Conservation (phyloP, 257 asterid genomes). For the Forsythia suspensa region DNA sequence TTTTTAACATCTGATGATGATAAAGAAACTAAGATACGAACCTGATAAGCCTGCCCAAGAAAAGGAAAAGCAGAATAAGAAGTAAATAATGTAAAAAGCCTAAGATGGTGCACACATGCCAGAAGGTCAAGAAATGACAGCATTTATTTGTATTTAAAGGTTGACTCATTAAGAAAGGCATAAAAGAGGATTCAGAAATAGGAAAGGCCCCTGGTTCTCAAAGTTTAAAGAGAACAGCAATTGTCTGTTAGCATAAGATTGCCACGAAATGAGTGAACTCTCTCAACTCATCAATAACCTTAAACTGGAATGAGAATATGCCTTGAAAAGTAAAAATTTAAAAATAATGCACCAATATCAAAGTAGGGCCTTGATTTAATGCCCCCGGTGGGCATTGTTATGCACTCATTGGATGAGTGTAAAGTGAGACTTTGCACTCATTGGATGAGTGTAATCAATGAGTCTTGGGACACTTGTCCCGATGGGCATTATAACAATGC, state of each 20-base stretch:
- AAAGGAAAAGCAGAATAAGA: background rate
- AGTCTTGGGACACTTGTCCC: too few relatives aligned
- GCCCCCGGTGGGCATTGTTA: too few relatives aligned
- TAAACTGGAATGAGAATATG: conserved; percentile 4
- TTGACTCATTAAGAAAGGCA: background rate
- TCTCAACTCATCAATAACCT: background rate
- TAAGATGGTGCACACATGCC: background rate
- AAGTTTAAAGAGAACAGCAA: background rate
- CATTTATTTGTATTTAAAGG: background rate
- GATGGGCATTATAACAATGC: too few relatives aligned
- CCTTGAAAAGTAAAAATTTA: background rate
- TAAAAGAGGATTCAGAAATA: background rate
- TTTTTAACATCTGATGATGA: background rate
- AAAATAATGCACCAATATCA: background rate
- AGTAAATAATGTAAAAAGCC: background rate
- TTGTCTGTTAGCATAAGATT: background rate
- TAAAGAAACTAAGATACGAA: background rate
- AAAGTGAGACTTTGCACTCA: too few relatives aligned
- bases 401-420: too few relatives aligned
- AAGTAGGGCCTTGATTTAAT: too few relatives aligned
- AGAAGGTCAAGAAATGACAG: background rate
- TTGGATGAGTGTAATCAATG: too few relatives aligned
- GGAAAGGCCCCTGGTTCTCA: background rate
- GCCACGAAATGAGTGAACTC: background rate
- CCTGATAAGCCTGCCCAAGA: background rate